Base-by-base conservation (phyloP, 108 stramenopile genomes). In the Pseudonitzschia pungens region DNA sequence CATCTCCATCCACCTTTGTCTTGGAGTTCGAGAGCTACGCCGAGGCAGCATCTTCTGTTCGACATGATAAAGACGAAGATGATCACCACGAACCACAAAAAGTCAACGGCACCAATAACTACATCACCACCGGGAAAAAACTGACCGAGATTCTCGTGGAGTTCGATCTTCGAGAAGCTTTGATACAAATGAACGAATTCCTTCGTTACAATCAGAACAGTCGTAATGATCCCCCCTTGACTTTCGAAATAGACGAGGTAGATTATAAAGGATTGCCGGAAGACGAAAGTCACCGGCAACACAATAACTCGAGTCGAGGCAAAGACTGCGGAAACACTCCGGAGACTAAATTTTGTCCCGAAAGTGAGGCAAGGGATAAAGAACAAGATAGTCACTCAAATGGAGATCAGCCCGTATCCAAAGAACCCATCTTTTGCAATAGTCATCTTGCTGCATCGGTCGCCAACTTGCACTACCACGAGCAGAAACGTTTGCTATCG, bases 1-100 rank as follows among this genome's bases (percentile, higher is more conserved):
- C 66, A 16, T 32, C 43, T 11, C 74, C 74, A 58, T 75, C 74
- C 32, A 75, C 74, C 14, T 75, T 75, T 58, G 55, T 62, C 12
- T 43, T 75, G 55, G 42, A 58, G 16, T 44, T 65, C n/a, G 63
- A 5, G n/a, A 41, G 8, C 26, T 16, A 22, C 18, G 5, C 18
- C 32, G 54, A 32, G 18, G 20, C 1, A 45, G 50, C 7, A 51
- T 16, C 20, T 9, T 1, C 16, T 51, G 24, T 8, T 32, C 16
- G 24, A 24, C 4, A 32, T 15, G 9, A 2, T 8, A 15, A 59
- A 32, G 28, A 24, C 32, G 9, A 2, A 36, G 6, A 36, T 6
- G 36, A 36, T 36, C 36, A 6, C 36, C 6, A 24, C 6, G 58
- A 5, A 28, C 69, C 16, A 27, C 53, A 27, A 2, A 36, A 2